Evolutionary conservation across 306 rosid genomes (phyloP), one percentile per base, ranked within the genome.

Genomic region (Biancaea sappan): DNA sequence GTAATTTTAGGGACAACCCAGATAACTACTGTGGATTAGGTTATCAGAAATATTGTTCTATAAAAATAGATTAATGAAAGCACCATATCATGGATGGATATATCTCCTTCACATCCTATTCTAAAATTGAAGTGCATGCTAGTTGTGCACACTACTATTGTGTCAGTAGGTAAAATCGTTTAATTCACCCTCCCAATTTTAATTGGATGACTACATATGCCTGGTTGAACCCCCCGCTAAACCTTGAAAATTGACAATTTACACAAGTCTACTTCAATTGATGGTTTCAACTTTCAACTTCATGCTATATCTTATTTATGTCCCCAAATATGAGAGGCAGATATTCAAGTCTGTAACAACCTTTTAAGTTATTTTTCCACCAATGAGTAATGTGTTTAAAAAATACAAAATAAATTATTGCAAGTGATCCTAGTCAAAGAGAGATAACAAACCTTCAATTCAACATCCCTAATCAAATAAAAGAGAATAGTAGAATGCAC

Each of bases 211-310:
- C 13, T 7, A 37, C 43, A 59, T 8, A 32, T 16, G n/a, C 28
- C 12, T 2, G 8, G 12, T 9, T 60, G 44, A 32, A 43, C 41
- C 2, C 43, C 43, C 24, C 16, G 0, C 1, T 6, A n/a, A n/a
- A 60, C 12, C 66, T 15, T 28, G 8, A 31, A 32, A 32, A 0
- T 29, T 0, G 18, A 31, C 29, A 13, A 10, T 32, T 48, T 32
- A 31, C 57, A 67, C 25, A 40, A 52, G 44, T 60, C 44, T 35
- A 5, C 14, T 0, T 35, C 6, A 37, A 19, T 26, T 18, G 32
- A 35, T 54, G 69, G 31, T 70, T 62, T 68, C 72, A 58, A 63
- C 47, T 70, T 62, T 68, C 72, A 58, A 63, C 47, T 56, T 18
- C 15, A 63, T 54, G 69, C 32, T 43, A 24, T 29, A 48, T 12